phyloP scores from a whole-genome alignment of 2,329 filamentous ascomycete genomes.

The Colletotrichum theobromicola region DNA sequence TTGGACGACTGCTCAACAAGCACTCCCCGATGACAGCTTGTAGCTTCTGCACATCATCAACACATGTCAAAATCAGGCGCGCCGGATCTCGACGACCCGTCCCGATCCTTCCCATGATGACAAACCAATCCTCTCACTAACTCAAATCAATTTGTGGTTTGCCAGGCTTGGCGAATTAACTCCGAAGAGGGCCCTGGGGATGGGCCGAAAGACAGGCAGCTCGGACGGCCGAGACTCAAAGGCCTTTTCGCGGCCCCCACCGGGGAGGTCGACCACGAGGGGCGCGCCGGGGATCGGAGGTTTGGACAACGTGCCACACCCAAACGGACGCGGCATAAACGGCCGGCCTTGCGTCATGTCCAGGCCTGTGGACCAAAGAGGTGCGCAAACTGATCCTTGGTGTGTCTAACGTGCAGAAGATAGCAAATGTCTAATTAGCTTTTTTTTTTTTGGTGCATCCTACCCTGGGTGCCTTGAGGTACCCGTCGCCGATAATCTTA shows the following conservation, averaged over 20 bases:
- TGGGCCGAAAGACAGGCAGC: neutral
- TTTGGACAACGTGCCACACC: neutral
- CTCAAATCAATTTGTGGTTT: neutral
- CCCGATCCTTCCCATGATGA: neutral
- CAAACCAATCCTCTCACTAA: neutral
- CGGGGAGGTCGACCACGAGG: neutral
- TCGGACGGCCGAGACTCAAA: constrained; percentile 13
- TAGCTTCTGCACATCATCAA: neutral
- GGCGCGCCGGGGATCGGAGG: constrained; percentile 13
- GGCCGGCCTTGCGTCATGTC: constrained; percentile 17
- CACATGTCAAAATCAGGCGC: neutral
- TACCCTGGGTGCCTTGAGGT: neutral
- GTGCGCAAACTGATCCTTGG: constrained; percentile 1
- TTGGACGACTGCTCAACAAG: neutral
- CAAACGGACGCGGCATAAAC: constrained; percentile 16
- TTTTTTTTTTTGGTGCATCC: neutral
- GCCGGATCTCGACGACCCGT: neutral
- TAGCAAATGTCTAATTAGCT: neutral
- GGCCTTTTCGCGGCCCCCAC: neutral
- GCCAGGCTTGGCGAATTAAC: neutral
- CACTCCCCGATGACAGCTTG: neutral
- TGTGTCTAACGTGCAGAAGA: neutral
- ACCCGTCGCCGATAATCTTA: neutral
- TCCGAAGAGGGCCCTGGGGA: neutral
- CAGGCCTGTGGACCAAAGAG: neutral